These are phyloP conservation scores for Anisodus acutangulus DNA, from an alignment of 257 asterid genomes.

Conservation along the genomic window DNA sequence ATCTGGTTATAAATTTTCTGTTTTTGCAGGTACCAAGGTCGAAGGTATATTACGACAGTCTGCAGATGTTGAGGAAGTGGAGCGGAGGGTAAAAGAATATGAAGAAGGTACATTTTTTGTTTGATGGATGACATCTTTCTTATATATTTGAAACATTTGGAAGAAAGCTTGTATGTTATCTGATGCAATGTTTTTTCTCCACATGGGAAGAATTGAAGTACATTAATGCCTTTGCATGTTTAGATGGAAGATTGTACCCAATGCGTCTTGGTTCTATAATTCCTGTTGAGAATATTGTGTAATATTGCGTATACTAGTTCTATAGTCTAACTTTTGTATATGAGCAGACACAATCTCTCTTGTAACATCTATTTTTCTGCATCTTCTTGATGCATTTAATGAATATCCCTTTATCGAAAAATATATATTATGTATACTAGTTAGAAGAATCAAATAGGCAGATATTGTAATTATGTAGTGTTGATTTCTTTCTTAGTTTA, in stretches of 20 bases:
- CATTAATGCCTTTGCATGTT: not conserved
- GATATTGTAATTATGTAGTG: not conserved
- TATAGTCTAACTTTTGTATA: not conserved
- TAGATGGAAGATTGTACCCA: not conserved
- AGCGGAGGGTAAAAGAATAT: conserved; percentile 77
- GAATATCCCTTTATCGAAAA: not conserved
- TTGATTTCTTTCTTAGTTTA: not conserved
- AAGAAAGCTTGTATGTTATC: not conserved
- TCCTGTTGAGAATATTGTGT: not conserved
- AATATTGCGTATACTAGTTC: not conserved
- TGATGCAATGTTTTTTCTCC: not conserved
- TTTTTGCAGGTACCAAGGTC: conserved; percentile 62
- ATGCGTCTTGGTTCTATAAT: not conserved
- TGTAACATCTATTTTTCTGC: not conserved
- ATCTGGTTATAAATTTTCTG: not conserved
- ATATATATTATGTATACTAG: not conserved
- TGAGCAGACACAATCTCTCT: not conserved
- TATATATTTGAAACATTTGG: not conserved
- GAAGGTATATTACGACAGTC: conserved; percentile 90
- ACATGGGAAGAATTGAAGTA: not conserved
- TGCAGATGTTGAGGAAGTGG: conserved; percentile 95
- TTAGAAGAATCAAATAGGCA: conserved; percentile 5
- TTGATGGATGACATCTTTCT: conserved; percentile 24
- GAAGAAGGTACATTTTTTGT: conserved; percentile 65
- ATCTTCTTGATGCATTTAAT: not conserved